Base-by-base conservation (phyloP, 768 basidiomycete genomes). In the Pisolithus albus region DNA sequence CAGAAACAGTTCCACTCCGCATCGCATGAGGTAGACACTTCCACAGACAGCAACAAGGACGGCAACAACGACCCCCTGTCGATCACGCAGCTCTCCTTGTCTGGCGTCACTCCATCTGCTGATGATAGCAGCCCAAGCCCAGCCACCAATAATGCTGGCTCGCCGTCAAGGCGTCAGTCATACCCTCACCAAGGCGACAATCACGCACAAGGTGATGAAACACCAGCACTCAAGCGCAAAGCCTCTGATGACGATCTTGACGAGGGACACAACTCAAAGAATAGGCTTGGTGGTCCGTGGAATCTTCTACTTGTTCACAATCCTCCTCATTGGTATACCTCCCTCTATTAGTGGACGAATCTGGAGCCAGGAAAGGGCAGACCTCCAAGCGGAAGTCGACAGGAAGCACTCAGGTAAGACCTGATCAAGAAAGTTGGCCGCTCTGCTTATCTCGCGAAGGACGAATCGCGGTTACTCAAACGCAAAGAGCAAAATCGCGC, bases 401-500 rank as follows among this genome's bases (percentile, higher is more conserved):
- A 2, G 71, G 75, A 2, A 64, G 65, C 45, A 42, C 61, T 18
- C 65, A 69, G 56, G 75, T 74, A 41, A 46, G 66, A 49, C 23
- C 15, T 44, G 13, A n/a, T 46, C 24, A 36, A 39, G 41, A 7
- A 7, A 9, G 23, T 32, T 13, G 18, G 40, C 9, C 32, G 30
- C 21, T 56, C 58, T 34, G 26, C 52, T 41, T 50, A 44, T 11
- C 42, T 49, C 40, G 8, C 30, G 16, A 44, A 52, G 70, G 90
- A 93, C 57, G 89, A 91, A 61, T 68, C 76, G 5, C 80, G 88
- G 21, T 69, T 92, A 5, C 55, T 88, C 56, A 94, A 95, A 64
- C 84, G 95, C 56, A 98, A 98, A 72, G 90, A 97, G 60, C 95
- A 98, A 71, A 99, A 99, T 61, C 78, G 95, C 50, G 92, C 93